phyloP scores from a whole-genome alignment of 1,139 yeast genomes.

The Geotrichum fermentans region DNA sequence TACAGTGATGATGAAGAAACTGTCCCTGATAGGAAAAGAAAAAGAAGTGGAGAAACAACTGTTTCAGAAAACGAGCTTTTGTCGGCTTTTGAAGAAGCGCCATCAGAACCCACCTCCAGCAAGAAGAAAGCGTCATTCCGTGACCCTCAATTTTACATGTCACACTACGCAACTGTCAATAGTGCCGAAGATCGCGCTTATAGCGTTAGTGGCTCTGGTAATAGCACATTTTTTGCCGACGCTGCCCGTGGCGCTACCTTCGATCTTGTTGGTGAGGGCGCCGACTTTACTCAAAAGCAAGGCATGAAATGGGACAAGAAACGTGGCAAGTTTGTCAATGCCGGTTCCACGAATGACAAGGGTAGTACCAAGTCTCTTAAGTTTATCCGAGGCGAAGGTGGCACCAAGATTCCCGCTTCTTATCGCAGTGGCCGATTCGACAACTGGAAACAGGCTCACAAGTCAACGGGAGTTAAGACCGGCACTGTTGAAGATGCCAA shows the following conservation, averaged over 20 bases:
- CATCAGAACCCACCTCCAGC: constrained; percentile 35
- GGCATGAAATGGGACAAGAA: constrained; percentile 91
- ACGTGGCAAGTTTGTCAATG: constrained; percentile 83
- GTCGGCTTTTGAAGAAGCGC: constrained; percentile 27
- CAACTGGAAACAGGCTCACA: constrained; percentile 78
- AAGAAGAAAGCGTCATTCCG: constrained; percentile 44
- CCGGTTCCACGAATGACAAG: constrained; percentile 57
- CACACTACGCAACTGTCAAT: constrained; percentile 72
- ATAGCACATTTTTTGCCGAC: constrained; percentile 61
- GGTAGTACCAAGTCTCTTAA: constrained; percentile 40
- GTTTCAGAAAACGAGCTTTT: constrained; percentile 17
- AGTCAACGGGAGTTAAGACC: constrained; percentile 46
- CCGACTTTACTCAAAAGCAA: constrained; percentile 52
- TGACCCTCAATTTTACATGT: constrained; percentile 80
- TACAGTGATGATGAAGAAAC: constrained; percentile 51
- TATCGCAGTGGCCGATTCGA: constrained; percentile 88
- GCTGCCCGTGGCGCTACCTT: constrained; percentile 82
- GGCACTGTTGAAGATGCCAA: constrained; percentile 48
- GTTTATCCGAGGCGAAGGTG: constrained; percentile 91
- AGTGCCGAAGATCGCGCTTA: constrained; percentile 80
- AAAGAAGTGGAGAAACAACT: constrained; percentile 15
- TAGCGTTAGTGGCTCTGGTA: constrained; percentile 38
- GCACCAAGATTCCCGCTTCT: constrained; percentile 88
- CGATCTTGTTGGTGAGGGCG: constrained; percentile 73
- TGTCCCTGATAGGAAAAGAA: constrained; percentile 33